These are phyloP conservation scores for Lathyrus aphaca DNA, from an alignment of 306 rosid genomes.

Conservation along the genomic window DNA sequence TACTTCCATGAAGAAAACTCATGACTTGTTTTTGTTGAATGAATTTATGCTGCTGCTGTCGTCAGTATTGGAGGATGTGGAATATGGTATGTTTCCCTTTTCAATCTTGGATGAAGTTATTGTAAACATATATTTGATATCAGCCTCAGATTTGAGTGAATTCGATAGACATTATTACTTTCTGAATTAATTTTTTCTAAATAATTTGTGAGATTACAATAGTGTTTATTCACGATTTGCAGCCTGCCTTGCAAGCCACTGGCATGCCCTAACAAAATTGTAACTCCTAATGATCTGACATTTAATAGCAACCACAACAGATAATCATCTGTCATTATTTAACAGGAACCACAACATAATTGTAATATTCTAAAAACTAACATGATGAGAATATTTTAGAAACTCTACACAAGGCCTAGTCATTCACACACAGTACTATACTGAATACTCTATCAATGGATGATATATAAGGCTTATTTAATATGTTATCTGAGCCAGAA, in stretches of 20 bases:
- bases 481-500: neutral
- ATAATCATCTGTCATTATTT: neutral
- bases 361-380: neutral
- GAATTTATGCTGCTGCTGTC: conserved; percentile 50
- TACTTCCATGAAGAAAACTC: conserved; percentile 33
- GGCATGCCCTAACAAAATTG: neutral
- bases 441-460: neutral
- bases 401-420: conserved; percentile 1
- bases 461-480: conserved; percentile 23
- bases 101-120: conserved; percentile 27
- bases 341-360: conserved; percentile 8
- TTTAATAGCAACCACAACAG: conserved; percentile 14
- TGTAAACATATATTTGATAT: conserved; percentile 6
- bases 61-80: conserved; percentile 99
- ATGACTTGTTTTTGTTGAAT: conserved; percentile 51
- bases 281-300: neutral
- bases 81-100: conserved; percentile 77
- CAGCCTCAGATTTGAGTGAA: neutral
- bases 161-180: neutral
- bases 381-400: conserved; percentile 1
- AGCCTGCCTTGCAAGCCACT: neutral
- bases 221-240: neutral
- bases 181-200: conserved; percentile 1
- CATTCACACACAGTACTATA: neutral
- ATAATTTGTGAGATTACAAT: neutral